Evolutionary conservation across 2,329 filamentous ascomycete species (phyloP).

Genomic region (Decorospora gaudefroyi): DNA sequence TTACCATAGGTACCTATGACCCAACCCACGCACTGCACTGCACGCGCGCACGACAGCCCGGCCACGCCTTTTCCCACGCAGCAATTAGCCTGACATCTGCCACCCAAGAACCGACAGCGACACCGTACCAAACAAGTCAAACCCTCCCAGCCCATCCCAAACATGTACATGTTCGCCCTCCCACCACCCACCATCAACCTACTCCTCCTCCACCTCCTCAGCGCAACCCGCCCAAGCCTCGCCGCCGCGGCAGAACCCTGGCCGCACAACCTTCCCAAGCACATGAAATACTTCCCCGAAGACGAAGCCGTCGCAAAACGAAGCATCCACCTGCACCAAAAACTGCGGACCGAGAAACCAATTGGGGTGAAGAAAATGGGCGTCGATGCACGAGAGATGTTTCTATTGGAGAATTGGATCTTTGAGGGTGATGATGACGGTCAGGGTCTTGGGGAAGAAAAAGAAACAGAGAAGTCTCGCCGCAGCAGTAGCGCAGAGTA

Average conservation of each 20-base stretch:
- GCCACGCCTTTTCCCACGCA: neutral
- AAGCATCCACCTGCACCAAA: slow-evolving; percentile 48
- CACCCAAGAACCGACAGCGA: neutral
- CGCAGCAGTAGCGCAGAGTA: no score
- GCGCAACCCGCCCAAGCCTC: slow-evolving; percentile 20
- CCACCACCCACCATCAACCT: slow-evolving; percentile 39
- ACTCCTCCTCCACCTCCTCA: no score
- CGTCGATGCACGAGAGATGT: slow-evolving; percentile 71
- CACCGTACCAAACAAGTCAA: slow-evolving; percentile 14
- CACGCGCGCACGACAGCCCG: slow-evolving; percentile 5
- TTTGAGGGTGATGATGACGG: slow-evolving; percentile 48
- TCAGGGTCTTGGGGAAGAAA: no score
- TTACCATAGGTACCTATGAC: no score
- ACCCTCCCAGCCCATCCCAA: neutral
- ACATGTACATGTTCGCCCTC: slow-evolving; percentile 41
- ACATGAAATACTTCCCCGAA: slow-evolving; percentile 55
- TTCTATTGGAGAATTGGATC: slow-evolving; percentile 68
- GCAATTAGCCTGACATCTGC: slow-evolving; percentile 1
- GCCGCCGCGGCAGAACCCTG: slow-evolving; percentile 41
- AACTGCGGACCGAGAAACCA: slow-evolving; percentile 53
- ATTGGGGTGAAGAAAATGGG: slow-evolving; percentile 74
- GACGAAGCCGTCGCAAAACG: slow-evolving; percentile 52
- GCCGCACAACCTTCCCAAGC: slow-evolving; percentile 54
- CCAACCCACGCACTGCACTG: no score
- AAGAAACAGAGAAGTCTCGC: no score